Conservation (phyloP, 2,329 filamentous ascomycete genomes). For the Rasamsonia emersonii region DNA sequence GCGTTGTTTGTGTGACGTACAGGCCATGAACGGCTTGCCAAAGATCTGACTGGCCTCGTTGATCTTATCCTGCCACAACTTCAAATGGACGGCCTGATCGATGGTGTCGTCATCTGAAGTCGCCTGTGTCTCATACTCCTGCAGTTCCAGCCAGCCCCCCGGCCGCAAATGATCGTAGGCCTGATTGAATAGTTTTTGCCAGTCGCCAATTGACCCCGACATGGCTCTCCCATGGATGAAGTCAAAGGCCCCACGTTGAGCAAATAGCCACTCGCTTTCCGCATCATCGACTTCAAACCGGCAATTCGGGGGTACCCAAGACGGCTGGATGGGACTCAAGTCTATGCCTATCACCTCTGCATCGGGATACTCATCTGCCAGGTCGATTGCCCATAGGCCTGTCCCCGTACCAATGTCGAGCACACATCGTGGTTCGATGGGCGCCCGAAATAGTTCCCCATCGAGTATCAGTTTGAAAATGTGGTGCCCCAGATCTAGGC, state of each 20-base stretch:
- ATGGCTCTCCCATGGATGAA: constrained; percentile 36
- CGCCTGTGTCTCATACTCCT: constrained; percentile 34
- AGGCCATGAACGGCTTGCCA: constrained; percentile 26
- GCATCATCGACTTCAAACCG: constrained; percentile 28
- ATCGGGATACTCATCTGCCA: constrained; percentile 17
- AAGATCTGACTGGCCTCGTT: constrained; percentile 22
- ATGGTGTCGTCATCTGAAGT: constrained; percentile 38
- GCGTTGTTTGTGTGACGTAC: constrained; percentile 24
- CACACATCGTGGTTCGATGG: constrained; percentile 15
- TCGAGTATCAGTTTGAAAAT: constrained; percentile 15
- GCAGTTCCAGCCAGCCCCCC: constrained; percentile 38
- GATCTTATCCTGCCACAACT: constrained; percentile 16
- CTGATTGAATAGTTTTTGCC: constrained; percentile 27
- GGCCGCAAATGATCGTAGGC: constrained; percentile 32
- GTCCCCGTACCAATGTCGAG: constrained; percentile 46
- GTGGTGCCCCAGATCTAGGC: constrained; percentile 23
- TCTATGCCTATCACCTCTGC: constrained; percentile 14
- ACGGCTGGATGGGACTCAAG: constrained; percentile 8
- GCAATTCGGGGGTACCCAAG: constrained; percentile 35
- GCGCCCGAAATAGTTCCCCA: constrained; percentile 20
- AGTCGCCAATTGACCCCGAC: constrained; percentile 25
- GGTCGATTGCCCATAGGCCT: constrained; percentile 22
- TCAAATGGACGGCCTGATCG: constrained; percentile 10
- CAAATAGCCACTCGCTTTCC: constrained; percentile 23
- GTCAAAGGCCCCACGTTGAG: constrained; percentile 29